Percentiles rank a stretch among this genome's conserved stretches.
Conservation (phyloP, 2,329 filamentous ascomycete species). For the Calonectria multiphialidica region DNA sequence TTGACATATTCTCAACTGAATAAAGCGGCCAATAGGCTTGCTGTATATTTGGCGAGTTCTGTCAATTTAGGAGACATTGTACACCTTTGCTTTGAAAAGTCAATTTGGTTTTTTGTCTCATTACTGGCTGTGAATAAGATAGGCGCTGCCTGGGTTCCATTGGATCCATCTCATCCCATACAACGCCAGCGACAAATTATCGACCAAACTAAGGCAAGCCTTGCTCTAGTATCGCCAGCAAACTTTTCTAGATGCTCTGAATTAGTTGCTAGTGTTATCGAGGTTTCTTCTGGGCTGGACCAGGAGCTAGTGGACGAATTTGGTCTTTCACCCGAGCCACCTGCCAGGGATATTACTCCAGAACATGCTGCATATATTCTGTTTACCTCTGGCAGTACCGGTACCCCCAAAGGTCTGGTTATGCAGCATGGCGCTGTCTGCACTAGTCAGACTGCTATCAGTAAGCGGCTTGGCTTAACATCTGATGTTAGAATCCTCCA, state of each 20-base stretch:
- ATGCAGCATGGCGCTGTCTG: conserved; percentile 22
- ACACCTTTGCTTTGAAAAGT: conserved; percentile 5
- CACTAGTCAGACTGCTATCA: not conserved
- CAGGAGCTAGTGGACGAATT: conserved; percentile 34
- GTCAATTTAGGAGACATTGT: not conserved
- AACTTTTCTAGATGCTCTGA: not conserved
- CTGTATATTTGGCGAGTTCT: not conserved
- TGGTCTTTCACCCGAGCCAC: conserved; percentile 13
- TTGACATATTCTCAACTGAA: not conserved
- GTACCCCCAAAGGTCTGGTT: conserved; percentile 66
- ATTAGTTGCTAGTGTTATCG: not conserved
- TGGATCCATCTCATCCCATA: not conserved
- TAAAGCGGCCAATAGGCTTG: not conserved
- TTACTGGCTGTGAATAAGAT: not conserved
- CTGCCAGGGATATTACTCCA: not conserved
- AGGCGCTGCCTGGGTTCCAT: not conserved
- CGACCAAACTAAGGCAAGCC: not conserved
- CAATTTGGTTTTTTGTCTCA: not conserved
- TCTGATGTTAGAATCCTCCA: conserved; percentile 28
- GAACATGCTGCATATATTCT: conserved; percentile 41
- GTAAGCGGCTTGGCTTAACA: not conserved
- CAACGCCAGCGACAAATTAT: not conserved
- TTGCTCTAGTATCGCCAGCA: not conserved
- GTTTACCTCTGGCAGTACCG: conserved; percentile 69
- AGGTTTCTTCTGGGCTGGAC: not conserved